phyloP scores from a whole-genome alignment of 768 basidiomycete species.

The Kwoniella sp. region DNA sequence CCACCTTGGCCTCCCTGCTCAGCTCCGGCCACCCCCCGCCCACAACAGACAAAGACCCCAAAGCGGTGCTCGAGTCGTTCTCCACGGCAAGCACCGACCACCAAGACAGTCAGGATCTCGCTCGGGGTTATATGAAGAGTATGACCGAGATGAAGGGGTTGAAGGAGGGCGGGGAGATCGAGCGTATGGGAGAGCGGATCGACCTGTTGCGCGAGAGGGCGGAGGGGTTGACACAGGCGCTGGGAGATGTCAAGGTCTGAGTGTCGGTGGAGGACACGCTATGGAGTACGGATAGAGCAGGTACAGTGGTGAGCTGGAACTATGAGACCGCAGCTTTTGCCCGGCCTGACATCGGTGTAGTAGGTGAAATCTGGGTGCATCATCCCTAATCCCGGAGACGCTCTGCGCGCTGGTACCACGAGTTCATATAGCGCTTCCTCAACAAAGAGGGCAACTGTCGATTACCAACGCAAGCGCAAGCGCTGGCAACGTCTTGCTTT shows the following conservation, averaged over 20 bases:
- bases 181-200: conserved; percentile 18
- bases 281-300: too few relatives aligned
- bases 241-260: conserved; percentile 22
- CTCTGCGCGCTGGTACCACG: too few relatives aligned
- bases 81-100: background rate
- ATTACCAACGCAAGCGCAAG: too few relatives aligned
- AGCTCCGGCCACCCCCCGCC: background rate
- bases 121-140: conserved; percentile 13
- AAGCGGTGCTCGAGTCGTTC: background rate
- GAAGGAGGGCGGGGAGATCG: conserved; percentile 9
- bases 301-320: too few relatives aligned
- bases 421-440: too few relatives aligned
- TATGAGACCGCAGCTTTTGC: too few relatives aligned
- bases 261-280: background rate
- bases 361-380: too few relatives aligned
- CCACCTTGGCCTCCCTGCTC: background rate
- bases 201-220: conserved; percentile 20
- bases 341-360: too few relatives aligned
- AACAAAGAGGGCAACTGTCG: too few relatives aligned
- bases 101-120: conserved; percentile 14
- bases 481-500: too few relatives aligned
- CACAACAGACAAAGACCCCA: background rate
- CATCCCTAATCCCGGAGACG: too few relatives aligned
- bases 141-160: conserved; percentile 8
- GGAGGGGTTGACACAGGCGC: conserved; percentile 8